These are phyloP conservation scores for Chlamydomonas sphaeroides DNA, from an alignment of 139 green algal genomes.

Conservation along the genomic window DNA sequence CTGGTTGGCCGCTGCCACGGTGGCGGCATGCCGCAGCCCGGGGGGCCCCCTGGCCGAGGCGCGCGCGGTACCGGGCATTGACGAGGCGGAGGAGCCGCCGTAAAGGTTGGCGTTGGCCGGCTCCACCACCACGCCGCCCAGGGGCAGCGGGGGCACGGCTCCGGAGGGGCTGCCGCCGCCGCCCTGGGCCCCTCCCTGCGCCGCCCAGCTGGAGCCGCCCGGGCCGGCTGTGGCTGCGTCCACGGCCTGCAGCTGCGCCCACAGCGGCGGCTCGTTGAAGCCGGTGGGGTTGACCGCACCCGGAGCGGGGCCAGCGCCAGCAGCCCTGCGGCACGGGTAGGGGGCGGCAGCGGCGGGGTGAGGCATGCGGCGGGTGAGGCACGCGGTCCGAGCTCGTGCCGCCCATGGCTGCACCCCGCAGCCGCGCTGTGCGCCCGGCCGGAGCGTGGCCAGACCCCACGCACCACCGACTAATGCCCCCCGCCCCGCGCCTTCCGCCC, in stretches of 20 bases:
- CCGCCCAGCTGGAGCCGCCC: background rate
- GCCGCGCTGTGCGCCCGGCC: too few relatives aligned
- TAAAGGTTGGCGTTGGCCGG: background rate
- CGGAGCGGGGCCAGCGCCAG: background rate
- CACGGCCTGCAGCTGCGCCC: conserved; percentile 13
- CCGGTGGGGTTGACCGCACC: background rate
- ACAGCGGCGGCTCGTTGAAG: conserved; percentile 7
- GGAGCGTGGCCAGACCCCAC: too few relatives aligned
- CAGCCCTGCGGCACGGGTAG: too few relatives aligned
- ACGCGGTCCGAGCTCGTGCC: too few relatives aligned
- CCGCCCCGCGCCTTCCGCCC: too few relatives aligned
- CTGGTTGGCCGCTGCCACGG: too few relatives aligned
- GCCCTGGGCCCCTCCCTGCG: background rate
- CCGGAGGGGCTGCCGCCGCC: background rate
- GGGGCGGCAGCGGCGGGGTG: too few relatives aligned
- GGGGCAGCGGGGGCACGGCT: background rate
- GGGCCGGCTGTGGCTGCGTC: conserved; percentile 19
- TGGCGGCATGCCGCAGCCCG: too few relatives aligned
- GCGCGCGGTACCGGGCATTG: background rate
- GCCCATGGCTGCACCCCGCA: too few relatives aligned
- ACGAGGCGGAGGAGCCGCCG: background rate
- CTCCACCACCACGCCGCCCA: background rate
- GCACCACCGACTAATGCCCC: too few relatives aligned
- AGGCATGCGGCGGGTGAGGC: too few relatives aligned
- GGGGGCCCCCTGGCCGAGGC: background rate